Base-by-base conservation (phyloP, 176 grass and related monocot species). In the Aegilops bicornis region DNA sequence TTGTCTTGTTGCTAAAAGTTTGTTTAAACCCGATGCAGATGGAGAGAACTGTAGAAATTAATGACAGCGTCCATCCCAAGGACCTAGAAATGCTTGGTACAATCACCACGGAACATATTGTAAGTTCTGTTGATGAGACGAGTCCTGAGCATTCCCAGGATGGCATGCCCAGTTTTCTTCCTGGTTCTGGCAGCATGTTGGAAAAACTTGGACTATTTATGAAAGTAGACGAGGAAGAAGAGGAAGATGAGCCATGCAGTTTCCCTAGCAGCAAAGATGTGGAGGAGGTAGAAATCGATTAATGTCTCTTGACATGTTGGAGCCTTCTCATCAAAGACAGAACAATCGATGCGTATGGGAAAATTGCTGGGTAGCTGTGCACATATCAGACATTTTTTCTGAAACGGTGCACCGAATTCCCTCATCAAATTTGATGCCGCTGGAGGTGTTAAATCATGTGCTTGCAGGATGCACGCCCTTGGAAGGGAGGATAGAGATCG, bases 151-250 rank as follows among this genome's bases (percentile, higher is more conserved):
- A 69, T 48, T 94, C 94, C 3, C 94, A 90, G 32, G 94, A 96
- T 61, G 92, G 87, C 27, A 89, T 99, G 73, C 91, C 82, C 1
- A 64, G 84, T 80, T 94, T 96, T 89, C 73, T 65, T 86, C 87
- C 70, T n/a, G 92, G 90, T 35, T 68, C 76, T 20, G 81, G 80
- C 63, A 98, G 92, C 48, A 90, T 94, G 4, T 88, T 98, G 80
- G 89, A 96, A 77, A 92, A 89, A 83, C 90, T 99, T n/a, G 97
- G 97, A 56, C 80, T 99, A 6, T 99, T 92, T 78, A 94, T 99
- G 83, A 99, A 99, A 86, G 73, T 47, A 25, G 94, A 99, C 14
- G 97, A 94, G 1, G 97, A 98, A n/a, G 96, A 98, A 47, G 96
- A 97, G 6, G 94, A 98, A 11, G 96, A 95, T 40, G 93, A 95